These are phyloP conservation scores for Aspergillus novofumigatus DNA, from an alignment of 2,329 filamentous ascomycete species.

Conservation along the genomic window DNA sequence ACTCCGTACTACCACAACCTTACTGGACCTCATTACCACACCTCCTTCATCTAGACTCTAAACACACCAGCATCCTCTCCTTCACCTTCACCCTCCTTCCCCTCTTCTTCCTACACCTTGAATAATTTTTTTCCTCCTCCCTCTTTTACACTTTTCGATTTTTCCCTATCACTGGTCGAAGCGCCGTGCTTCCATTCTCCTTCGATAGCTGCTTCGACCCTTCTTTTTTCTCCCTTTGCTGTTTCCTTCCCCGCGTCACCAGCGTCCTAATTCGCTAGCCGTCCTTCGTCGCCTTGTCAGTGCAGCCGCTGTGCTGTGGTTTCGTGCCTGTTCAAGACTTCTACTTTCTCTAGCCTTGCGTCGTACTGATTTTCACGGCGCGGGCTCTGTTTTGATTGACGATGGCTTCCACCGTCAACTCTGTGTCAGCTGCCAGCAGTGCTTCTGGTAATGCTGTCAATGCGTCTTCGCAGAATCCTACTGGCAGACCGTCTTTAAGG, in stretches of 20 bases:
- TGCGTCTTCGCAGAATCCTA: constrained; percentile 35
- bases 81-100: constrained; percentile 3
- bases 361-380: constrained; percentile 34
- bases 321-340: constrained; percentile 25
- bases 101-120: constrained; percentile 6
- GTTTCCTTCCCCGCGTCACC: constrained; percentile 8
- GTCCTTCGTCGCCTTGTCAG: constrained; percentile 17
- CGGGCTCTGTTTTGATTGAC: constrained; percentile 28
- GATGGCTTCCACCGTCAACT: constrained; percentile 41
- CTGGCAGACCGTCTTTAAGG: constrained; percentile 46
- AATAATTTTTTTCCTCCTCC: constrained; percentile 6
- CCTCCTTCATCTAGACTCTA: background rate
- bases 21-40: background rate
- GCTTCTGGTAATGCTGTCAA: constrained; percentile 35
- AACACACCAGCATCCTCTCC: background rate
- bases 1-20: background rate
- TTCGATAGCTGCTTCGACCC: constrained; percentile 6
- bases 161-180: constrained; percentile 9
- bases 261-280: constrained; percentile 11
- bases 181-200: constrained; percentile 11
- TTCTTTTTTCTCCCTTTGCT: constrained; percentile 3
- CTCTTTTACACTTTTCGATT: constrained; percentile 2
- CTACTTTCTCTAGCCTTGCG: constrained; percentile 26
- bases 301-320: constrained; percentile 39
- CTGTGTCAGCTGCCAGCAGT: constrained; percentile 33